Conservation (phyloP, 2,329 filamentous ascomycete species). For the Sporothrix humicola region DNA sequence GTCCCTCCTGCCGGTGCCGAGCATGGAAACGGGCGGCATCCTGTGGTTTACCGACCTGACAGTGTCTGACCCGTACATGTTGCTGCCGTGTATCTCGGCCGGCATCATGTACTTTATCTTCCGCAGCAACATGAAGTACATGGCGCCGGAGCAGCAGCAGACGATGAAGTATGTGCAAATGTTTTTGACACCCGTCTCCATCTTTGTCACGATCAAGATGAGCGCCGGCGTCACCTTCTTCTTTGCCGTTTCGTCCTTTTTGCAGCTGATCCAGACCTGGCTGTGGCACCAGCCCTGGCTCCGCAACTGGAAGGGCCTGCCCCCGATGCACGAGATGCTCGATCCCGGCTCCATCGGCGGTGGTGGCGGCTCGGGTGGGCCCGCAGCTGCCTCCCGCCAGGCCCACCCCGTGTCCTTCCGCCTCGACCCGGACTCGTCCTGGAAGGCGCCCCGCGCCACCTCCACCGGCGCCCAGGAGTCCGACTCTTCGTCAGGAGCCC, state of each 20-base stretch:
- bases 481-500: background rate
- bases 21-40: slow-evolving; percentile 70
- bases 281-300: slow-evolving; percentile 51
- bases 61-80: slow-evolving; percentile 73
- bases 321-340: slow-evolving; percentile 40
- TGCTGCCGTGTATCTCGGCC: slow-evolving; percentile 71
- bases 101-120: slow-evolving; percentile 55
- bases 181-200: slow-evolving; percentile 44
- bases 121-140: slow-evolving; percentile 44
- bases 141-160: slow-evolving; percentile 45
- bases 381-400: background rate
- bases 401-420: slow-evolving; percentile 30
- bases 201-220: slow-evolving; percentile 54
- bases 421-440: slow-evolving; percentile 37
- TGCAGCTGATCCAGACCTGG: slow-evolving; percentile 52
- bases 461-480: slow-evolving; percentile 37
- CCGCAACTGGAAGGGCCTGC: slow-evolving; percentile 49
- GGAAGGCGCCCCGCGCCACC: slow-evolving; percentile 45
- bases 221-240: slow-evolving; percentile 64
- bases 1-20: slow-evolving; percentile 78
- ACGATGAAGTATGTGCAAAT: slow-evolving; percentile 46
- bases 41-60: slow-evolving; percentile 84
- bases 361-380: background rate
- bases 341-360: slow-evolving; percentile 12
- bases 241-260: slow-evolving; percentile 56